Conservation (phyloP, 2,329 filamentous ascomycete genomes). For the Penicillium sp. region DNA sequence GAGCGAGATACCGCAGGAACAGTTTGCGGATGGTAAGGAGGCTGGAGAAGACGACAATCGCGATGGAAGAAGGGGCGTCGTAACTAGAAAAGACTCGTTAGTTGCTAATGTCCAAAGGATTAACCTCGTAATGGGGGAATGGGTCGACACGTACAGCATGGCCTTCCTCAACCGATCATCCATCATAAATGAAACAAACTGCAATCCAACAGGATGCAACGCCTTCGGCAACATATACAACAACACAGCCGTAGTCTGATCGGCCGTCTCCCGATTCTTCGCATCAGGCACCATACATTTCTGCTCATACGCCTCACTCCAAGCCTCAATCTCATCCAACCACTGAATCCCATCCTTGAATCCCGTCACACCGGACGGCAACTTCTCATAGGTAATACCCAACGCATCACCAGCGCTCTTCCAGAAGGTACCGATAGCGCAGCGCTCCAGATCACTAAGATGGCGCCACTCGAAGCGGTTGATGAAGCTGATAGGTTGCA, state of each 20-base stretch:
- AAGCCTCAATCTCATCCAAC: slow-evolving; percentile 57
- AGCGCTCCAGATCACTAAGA: slow-evolving; percentile 70
- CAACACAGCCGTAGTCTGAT: slow-evolving; percentile 66
- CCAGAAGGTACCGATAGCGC: slow-evolving; percentile 73
- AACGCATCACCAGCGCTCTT: slow-evolving; percentile 73
- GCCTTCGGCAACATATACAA: slow-evolving; percentile 60
- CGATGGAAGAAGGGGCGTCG: slow-evolving; percentile 45
- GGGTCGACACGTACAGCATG: slow-evolving; percentile 63
- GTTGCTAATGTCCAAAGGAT: neutral
- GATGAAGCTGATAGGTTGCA: slow-evolving; percentile 70
- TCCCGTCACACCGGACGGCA: slow-evolving; percentile 51
- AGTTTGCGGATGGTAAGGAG: slow-evolving; percentile 62
- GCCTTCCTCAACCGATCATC: slow-evolving; percentile 67
- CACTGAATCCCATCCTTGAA: slow-evolving; percentile 61
- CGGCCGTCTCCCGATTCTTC: slow-evolving; percentile 60
- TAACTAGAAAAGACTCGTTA: slow-evolving; percentile 40
- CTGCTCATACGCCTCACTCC: slow-evolving; percentile 65
- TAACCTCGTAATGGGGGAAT: too few species aligned
- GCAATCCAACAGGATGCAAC: slow-evolving; percentile 55
- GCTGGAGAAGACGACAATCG: slow-evolving; percentile 50
- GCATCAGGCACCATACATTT: slow-evolving; percentile 61
- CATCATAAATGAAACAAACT: slow-evolving; percentile 66
- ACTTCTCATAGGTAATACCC: slow-evolving; percentile 60
- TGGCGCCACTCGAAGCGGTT: slow-evolving; percentile 72
- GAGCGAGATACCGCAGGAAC: slow-evolving; percentile 62